Percentiles rank a stretch among this genome's conserved stretches.
Evolutionary conservation across 2,329 filamentous ascomycete species (phyloP).

Genomic region (Paecilomyces niveus): DNA sequence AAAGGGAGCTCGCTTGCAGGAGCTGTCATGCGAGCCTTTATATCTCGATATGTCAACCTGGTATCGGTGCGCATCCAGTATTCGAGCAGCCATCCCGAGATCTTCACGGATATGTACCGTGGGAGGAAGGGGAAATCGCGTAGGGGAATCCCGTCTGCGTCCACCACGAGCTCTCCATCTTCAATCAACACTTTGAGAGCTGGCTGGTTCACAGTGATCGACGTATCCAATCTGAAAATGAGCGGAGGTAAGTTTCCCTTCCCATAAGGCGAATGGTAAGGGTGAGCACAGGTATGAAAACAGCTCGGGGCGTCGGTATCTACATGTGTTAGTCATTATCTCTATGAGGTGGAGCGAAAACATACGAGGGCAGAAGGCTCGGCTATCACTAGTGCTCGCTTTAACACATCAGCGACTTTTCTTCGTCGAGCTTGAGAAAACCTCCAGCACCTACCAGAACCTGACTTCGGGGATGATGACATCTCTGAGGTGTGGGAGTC

Average conservation of each 20-base stretch:
- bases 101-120: constrained; percentile 18
- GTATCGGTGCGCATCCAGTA: constrained; percentile 22
- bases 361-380: background rate
- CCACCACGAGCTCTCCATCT: constrained; percentile 7
- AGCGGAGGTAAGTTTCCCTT: constrained; percentile 14
- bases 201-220: background rate
- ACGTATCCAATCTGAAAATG: constrained; percentile 16
- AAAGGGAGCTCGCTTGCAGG: constrained; percentile 8
- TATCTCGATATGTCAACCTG: constrained; percentile 20
- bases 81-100: constrained; percentile 21
- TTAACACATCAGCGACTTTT: background rate
- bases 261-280: constrained; percentile 13
- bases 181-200: constrained; percentile 8
- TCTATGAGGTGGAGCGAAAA: background rate
- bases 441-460: background rate
- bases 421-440: background rate
- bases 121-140: constrained; percentile 20
- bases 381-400: background rate
- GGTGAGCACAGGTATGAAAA: constrained; percentile 17
- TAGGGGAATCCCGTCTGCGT: constrained; percentile 10
- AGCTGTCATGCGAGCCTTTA: constrained; percentile 21
- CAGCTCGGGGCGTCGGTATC: constrained; percentile 6
- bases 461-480: background rate
- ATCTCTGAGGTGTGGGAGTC: background rate
- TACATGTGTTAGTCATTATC: background rate